Evolutionary conservation across 1,139 yeast genomes (phyloP).

Genomic region (Debaryomycetaceae sp.): DNA sequence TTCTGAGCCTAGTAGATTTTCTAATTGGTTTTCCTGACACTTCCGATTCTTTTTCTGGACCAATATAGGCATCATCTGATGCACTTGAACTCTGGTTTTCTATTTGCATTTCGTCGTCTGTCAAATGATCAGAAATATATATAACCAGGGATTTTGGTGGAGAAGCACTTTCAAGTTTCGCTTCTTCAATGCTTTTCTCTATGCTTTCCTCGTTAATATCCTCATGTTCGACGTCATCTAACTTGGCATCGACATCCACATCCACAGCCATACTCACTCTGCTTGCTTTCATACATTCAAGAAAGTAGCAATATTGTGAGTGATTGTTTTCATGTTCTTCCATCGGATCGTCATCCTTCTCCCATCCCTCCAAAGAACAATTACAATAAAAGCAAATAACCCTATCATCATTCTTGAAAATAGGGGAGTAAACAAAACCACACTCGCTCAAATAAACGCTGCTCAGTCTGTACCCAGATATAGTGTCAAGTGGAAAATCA

Average conservation of each 20-base stretch:
- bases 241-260: not conserved
- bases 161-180: not conserved
- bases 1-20: constrained; percentile 3
- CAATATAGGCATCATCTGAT: not conserved
- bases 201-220: not conserved
- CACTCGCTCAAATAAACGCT: constrained; percentile 41
- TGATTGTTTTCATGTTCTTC: constrained; percentile 47
- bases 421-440: constrained; percentile 53
- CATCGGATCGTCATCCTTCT: constrained; percentile 59
- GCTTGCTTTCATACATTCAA: constrained; percentile 10
- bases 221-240: not conserved
- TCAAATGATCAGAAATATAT: not conserved
- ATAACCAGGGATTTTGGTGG: not conserved
- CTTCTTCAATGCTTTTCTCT: not conserved
- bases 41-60: not conserved
- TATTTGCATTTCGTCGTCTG: not conserved
- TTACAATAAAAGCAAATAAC: constrained; percentile 73
- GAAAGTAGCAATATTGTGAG: constrained; percentile 47
- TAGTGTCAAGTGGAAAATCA: constrained; percentile 53
- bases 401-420: constrained; percentile 51
- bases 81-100: not conserved
- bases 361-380: constrained; percentile 71
- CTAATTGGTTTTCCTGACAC: constrained; percentile 1
- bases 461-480: constrained; percentile 34
- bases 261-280: not conserved